Base-by-base conservation (phyloP, 768 basidiomycete species). In the Phylloporus arenicola region DNA sequence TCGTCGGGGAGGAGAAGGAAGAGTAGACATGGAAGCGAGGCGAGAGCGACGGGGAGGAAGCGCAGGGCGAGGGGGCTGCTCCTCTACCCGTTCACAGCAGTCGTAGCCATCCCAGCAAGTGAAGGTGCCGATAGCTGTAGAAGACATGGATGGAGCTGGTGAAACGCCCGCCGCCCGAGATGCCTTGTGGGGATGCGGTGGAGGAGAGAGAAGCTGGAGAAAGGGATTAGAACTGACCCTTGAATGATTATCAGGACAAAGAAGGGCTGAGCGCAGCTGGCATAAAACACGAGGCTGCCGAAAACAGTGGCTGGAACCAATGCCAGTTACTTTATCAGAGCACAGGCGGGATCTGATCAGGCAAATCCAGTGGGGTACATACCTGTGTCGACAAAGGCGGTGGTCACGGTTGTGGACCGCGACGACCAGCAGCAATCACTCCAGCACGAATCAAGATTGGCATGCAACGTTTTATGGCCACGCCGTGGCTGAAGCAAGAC, bases 251-350 rank as follows among this genome's bases (percentile, higher is more conserved):
- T 68, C 66, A 68, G 62, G 52, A 55, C 54, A 54, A 53, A 55
- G 51, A 38, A 52, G 47, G 54, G 43, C 56, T 51, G 43, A 53
- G 52, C 44, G 57, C 48, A 59, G 51, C 57, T 64, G 65, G 56
- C 65, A 58, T 47, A 16, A 59, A 58, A 69, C 66, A 68, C 65
- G 66, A 68, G 66, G 66, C 62, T 51, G 64, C 61, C 64, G 62
- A 68, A 69, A 51, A 54, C 35, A 64, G 65, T 53, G 47, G 50
- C 56, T 22, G 25, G 43, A 46, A 62, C 54, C 56, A 34, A 41
- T 54, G 52, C 50, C 48, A 47, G 53, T 52, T 57, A 61, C 63
- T 65, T 62, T 62, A 67, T 60, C 61, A 56, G 56, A 48, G 45
- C 35, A 37, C 45, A 13, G 30, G 45, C 47, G 48, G 27, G 43